Conservation (phyloP, 306 rosid genomes). For the Cicer chorassanicum region DNA sequence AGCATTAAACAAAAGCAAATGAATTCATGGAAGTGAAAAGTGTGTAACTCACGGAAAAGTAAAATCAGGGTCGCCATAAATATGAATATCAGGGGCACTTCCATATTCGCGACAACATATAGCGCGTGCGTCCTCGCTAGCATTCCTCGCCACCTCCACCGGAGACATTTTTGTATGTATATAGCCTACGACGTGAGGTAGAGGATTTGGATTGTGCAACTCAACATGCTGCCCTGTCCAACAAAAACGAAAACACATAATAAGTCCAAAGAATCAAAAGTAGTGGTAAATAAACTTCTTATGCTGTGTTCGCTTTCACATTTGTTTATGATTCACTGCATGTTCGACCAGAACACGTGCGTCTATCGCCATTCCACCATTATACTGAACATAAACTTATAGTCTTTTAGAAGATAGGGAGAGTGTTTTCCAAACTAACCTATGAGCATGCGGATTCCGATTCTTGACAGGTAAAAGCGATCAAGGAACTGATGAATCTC, state of each 20-base stretch:
- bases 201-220: slow-evolving; percentile 91
- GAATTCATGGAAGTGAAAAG: slow-evolving; percentile 28
- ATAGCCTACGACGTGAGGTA: slow-evolving; percentile 81
- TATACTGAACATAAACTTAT: too few species aligned
- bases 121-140: slow-evolving; percentile 85
- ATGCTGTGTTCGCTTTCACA: too few species aligned
- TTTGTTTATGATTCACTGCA: too few species aligned
- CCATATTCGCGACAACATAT: slow-evolving; percentile 90
- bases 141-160: slow-evolving; percentile 69
- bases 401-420: slow-evolving; percentile 31
- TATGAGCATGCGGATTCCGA: slow-evolving; percentile 97
- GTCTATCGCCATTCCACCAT: too few species aligned
- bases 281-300: slow-evolving; percentile 10
- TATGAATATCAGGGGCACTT: slow-evolving; percentile 70
- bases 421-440: slow-evolving; percentile 56
- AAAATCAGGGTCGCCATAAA: slow-evolving; percentile 85
- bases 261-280: neutral
- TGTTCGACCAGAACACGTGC: too few species aligned
- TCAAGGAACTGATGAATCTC: slow-evolving; percentile 94
- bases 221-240: slow-evolving; percentile 94
- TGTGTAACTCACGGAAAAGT: slow-evolving; percentile 83
- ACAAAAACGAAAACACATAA: slow-evolving; percentile 35
- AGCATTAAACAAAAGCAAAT: slow-evolving; percentile 30
- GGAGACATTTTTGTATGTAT: slow-evolving; percentile 95
- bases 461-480: slow-evolving; percentile 96